These are phyloP conservation scores for Auriculariales sp. DNA, from an alignment of 768 basidiomycete genomes.

Conservation along the genomic window DNA sequence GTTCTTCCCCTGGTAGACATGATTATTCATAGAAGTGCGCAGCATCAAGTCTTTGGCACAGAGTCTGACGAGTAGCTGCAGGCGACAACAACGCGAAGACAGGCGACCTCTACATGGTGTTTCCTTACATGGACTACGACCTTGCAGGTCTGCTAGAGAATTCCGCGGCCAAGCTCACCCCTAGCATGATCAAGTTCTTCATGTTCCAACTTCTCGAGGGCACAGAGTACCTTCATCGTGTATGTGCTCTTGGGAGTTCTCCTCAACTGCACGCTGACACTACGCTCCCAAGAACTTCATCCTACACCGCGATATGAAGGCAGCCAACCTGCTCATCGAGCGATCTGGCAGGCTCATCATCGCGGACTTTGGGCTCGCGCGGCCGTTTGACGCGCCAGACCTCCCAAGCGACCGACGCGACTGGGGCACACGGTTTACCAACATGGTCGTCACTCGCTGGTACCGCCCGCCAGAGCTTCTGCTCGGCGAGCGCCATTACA, in stretches of 20 bases:
- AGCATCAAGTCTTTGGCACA: too few species aligned
- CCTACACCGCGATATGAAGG: constrained; percentile 97
- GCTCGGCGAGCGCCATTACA: constrained; percentile 78
- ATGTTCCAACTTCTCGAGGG: constrained; percentile 95
- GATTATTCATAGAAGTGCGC: constrained; percentile 71
- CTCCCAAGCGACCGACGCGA: constrained; percentile 23
- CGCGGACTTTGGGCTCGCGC: constrained; percentile 93
- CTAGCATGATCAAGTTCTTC: constrained; percentile 86
- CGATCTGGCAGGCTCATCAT: constrained; percentile 74
- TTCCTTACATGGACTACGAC: constrained; percentile 99
- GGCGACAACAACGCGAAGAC: constrained; percentile 52
- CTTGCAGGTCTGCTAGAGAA: constrained; percentile 90
- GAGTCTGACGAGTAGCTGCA: too few species aligned
- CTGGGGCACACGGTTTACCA: constrained; percentile 71
- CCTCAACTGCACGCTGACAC: constrained; percentile 5
- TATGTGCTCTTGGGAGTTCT: constrained; percentile 24
- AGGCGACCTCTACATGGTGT: constrained; percentile 92
- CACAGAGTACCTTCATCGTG: constrained; percentile 88
- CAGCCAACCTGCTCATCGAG: constrained; percentile 89
- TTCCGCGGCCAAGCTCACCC: constrained; percentile 66
- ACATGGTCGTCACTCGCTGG: constrained; percentile 91
- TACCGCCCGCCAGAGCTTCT: constrained; percentile 89
- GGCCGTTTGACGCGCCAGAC: constrained; percentile 49
- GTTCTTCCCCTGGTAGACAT: constrained; percentile 85
- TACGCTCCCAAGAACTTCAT: constrained; percentile 62